Conservation (phyloP, 2,329 filamentous ascomycete genomes). For the Furcasterigmium sp. region DNA sequence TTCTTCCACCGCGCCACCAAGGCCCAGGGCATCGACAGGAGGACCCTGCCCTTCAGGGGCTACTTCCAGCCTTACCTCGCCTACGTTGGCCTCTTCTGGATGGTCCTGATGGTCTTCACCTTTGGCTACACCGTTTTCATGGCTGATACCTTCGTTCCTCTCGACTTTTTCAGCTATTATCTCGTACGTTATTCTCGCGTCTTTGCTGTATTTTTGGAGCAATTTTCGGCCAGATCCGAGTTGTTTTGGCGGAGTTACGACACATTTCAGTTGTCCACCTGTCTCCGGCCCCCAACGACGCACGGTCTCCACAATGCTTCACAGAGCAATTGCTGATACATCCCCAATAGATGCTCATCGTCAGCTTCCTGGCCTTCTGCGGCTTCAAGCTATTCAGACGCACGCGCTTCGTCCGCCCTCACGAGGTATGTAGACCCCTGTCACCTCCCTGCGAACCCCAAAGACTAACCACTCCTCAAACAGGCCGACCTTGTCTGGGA, state of each 20-base stretch:
- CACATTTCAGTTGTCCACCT: too few species aligned
- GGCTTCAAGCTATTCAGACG: slow-evolving; percentile 60
- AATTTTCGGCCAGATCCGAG: too few species aligned
- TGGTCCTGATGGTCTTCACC: slow-evolving; percentile 35
- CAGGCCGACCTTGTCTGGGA: slow-evolving; percentile 58
- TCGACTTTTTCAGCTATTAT: not conserved
- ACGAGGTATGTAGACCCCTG: too few species aligned
- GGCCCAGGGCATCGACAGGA: slow-evolving; percentile 40
- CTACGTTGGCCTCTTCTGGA: slow-evolving; percentile 36
- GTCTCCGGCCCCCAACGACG: too few species aligned
- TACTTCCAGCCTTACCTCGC: slow-evolving; percentile 55
- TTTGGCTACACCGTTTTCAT: not conserved
- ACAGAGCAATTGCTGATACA: too few species aligned
- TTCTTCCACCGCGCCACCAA: slow-evolving; percentile 50
- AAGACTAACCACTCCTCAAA: too few species aligned
- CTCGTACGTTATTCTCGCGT: too few species aligned
- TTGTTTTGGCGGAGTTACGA: too few species aligned
- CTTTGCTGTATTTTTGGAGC: too few species aligned
- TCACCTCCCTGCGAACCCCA: too few species aligned
- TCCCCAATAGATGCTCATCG: slow-evolving; percentile 50
- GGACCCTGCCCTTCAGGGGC: slow-evolving; percentile 50
- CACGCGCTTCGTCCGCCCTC: slow-evolving; percentile 47
- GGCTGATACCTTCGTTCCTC: not conserved
- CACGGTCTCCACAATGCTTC: too few species aligned
- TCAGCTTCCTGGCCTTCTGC: slow-evolving; percentile 47